phyloP scores from a whole-genome alignment of 306 rosid genomes.

The Gastrolobium villosum region DNA sequence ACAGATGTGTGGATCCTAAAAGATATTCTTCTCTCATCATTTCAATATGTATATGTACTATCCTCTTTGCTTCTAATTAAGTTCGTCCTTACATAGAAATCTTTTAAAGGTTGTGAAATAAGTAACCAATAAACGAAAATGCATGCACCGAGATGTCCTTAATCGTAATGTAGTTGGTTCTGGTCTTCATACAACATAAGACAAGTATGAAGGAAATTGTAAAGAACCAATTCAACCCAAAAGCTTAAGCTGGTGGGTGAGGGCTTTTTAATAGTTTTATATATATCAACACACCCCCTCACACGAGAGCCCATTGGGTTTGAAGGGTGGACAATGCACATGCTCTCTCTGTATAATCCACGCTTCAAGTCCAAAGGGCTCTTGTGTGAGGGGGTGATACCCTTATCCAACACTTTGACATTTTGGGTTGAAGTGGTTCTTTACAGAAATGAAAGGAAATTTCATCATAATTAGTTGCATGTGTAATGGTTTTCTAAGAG shows the following conservation, averaged over 20 bases:
- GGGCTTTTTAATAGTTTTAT: no score
- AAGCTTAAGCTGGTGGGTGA: no score
- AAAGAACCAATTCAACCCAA: no score
- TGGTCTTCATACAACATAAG: neutral
- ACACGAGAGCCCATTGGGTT: no score
- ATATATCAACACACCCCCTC: no score
- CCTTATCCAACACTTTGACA: no score
- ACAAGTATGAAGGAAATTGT: neutral
- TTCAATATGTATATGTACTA: conserved; percentile 34
- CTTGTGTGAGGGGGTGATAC: no score
- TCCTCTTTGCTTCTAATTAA: conserved; percentile 6
- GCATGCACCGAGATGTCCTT: conserved; percentile 30
- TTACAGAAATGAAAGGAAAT: no score
- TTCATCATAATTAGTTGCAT: conserved; percentile 8
- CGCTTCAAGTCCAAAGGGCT: no score
- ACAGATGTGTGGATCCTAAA: conserved; percentile 48
- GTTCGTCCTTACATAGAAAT: conserved; percentile 2
- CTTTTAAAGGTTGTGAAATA: conserved; percentile 1
- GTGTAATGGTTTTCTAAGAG: neutral
- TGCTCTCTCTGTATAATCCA: no score
- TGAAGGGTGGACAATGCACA: no score
- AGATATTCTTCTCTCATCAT: conserved; percentile 37
- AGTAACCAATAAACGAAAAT: conserved; percentile 6
- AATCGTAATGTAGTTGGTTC: conserved; percentile 18
- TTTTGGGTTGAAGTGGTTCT: no score